phyloP scores from a whole-genome alignment of 768 basidiomycete species.

The Russula dissimulans region DNA sequence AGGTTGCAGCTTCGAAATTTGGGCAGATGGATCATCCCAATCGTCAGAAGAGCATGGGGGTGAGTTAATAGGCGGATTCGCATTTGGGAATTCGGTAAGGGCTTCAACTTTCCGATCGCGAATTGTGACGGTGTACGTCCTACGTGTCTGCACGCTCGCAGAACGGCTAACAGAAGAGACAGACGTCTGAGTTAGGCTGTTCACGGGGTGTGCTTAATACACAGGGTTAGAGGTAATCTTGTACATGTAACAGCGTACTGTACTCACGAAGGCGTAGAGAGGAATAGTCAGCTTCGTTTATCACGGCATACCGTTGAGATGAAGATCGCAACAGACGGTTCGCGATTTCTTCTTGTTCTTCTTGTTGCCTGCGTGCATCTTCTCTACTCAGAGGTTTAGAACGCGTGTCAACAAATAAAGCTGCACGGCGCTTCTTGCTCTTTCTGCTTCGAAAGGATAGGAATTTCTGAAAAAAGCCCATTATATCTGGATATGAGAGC shows the following conservation, averaged over 20 bases:
- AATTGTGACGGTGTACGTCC: slow-evolving; percentile 68
- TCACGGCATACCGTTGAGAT: slow-evolving; percentile 54
- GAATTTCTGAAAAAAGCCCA: slow-evolving; percentile 65
- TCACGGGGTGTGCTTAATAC: slow-evolving; percentile 46
- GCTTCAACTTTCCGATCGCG: slow-evolving; percentile 51
- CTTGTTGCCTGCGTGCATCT: slow-evolving; percentile 24
- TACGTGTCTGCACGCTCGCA: slow-evolving; percentile 42
- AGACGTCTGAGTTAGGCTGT: slow-evolving; percentile 43
- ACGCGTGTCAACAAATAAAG: slow-evolving; percentile 2
- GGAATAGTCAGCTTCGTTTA: slow-evolving; percentile 45
- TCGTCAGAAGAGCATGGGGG: slow-evolving; percentile 20
- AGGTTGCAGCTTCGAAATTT: slow-evolving; percentile 27
- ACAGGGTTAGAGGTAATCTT: background rate
- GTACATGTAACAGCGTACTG: background rate
- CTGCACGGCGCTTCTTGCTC: slow-evolving; percentile 34
- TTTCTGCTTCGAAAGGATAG: slow-evolving; percentile 62
- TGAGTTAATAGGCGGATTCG: slow-evolving; percentile 36
- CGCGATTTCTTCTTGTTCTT: slow-evolving; percentile 45
- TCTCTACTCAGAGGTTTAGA: background rate
- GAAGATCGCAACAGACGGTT: slow-evolving; percentile 58
- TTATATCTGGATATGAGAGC: slow-evolving; percentile 23
- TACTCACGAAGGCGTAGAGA: slow-evolving; percentile 62
- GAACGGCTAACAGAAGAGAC: slow-evolving; percentile 44
- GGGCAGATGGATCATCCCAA: slow-evolving; percentile 20
- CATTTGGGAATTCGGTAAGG: slow-evolving; percentile 56